A percentile compares a stretch with the other conserved stretches of the same genome.
Evolutionary conservation across 2,329 filamentous ascomycete genomes (phyloP).

Genomic region (Huntiella omanensis): DNA sequence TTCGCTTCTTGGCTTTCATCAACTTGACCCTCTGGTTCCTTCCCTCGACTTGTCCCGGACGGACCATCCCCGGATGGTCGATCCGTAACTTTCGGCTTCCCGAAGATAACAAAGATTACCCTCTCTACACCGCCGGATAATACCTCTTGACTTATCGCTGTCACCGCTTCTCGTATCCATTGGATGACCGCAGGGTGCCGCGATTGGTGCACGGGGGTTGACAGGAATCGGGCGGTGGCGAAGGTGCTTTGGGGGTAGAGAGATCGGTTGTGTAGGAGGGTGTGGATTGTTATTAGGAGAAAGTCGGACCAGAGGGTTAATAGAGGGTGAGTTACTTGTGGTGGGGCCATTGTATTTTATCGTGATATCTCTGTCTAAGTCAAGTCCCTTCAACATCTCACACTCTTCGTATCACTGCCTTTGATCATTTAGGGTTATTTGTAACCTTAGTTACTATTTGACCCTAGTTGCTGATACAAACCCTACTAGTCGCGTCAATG

Average conservation of each 20-base stretch:
- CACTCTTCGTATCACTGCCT: too few species aligned
- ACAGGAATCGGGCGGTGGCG: conserved; percentile 61
- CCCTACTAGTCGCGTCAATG: too few species aligned
- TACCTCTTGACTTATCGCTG: conserved; percentile 52
- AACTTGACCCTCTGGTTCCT: too few species aligned
- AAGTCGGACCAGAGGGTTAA: conserved; percentile 59
- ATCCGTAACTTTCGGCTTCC: conserved; percentile 1
- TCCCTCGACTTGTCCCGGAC: too few species aligned
- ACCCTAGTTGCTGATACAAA: too few species aligned
- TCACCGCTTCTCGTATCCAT: conserved; percentile 68
- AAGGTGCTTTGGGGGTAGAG: conserved; percentile 69
- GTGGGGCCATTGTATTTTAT: too few species aligned
- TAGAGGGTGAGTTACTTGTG: conserved; percentile 21
- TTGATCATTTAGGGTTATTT: too few species aligned
- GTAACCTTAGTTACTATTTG: too few species aligned
- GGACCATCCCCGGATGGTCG: conserved; percentile 9
- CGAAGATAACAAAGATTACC: conserved; percentile 30
- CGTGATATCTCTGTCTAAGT: too few species aligned
- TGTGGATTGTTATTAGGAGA: conserved; percentile 66
- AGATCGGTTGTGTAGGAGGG: conserved; percentile 62
- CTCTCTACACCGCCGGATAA: conserved; percentile 32
- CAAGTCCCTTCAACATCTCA: too few species aligned
- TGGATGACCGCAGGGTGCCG: conserved; percentile 70
- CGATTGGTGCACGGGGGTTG: conserved; percentile 67
- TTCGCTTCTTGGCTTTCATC: neutral